Evolutionary conservation across 352 stramenopile genomes (phyloP).

Genomic region (Globisporangium nunn): DNA sequence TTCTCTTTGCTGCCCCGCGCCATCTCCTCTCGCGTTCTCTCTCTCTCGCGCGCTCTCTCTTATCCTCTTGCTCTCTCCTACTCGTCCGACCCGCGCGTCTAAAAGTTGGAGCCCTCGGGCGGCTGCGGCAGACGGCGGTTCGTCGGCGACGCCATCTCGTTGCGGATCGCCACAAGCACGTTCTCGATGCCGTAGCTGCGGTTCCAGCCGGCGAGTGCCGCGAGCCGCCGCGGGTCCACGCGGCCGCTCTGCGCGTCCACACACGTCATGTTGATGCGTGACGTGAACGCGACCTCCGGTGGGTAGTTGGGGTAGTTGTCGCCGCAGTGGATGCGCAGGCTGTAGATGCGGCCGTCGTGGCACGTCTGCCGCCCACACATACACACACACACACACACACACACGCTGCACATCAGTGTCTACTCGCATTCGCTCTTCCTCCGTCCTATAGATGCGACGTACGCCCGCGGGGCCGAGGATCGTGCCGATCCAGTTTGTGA

Average conservation of each 20-base stretch:
- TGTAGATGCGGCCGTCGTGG: conserved; percentile 96
- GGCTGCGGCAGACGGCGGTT: conserved; percentile 89
- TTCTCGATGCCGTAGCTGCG: conserved; percentile 88
- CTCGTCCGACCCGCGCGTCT: conserved; percentile 19
- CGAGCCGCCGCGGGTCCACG: conserved; percentile 71
- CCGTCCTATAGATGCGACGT: conserved; percentile 19
- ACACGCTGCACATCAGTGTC: not conserved
- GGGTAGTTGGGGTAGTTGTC: conserved; percentile 93
- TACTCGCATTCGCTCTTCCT: not conserved
- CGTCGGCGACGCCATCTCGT: conserved; percentile 83
- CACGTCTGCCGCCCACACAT: conserved; percentile 63
- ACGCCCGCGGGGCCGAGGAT: conserved; percentile 95
- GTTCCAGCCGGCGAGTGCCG: conserved; percentile 71
- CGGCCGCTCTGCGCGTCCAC: conserved; percentile 88
- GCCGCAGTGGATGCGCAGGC: conserved; percentile 91
- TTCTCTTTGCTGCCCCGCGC: too few species aligned
- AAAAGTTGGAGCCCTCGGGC: conserved; percentile 89
- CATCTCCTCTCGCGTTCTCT: conserved; percentile 5
- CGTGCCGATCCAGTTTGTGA: conserved; percentile 97
- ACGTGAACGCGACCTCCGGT: conserved; percentile 93
- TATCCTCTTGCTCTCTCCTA: not conserved
- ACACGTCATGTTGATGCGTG: conserved; percentile 96
- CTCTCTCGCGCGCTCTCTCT: conserved; percentile 6
- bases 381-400: not conserved
- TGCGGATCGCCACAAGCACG: conserved; percentile 84